Evolutionary conservation across 352 stramenopile genomes (phyloP).

Genomic region (Thraustotheca clavata): DNA sequence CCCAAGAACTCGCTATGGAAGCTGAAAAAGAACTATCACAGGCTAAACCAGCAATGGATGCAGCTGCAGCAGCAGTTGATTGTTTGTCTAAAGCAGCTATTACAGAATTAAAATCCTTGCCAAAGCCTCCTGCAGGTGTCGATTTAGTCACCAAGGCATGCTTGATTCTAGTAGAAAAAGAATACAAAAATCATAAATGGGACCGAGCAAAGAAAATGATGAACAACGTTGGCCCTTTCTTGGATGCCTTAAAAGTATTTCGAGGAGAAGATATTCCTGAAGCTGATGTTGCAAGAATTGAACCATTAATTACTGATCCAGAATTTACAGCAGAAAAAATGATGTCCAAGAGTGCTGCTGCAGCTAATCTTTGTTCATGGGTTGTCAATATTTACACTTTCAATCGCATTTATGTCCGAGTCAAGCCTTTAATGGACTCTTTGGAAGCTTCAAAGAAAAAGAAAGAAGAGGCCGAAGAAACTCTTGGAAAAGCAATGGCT

Average conservation of each 20-base stretch:
- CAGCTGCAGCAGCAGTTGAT: conserved; percentile 91
- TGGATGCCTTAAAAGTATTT: conserved; percentile 89
- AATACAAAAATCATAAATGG: conserved; percentile 99
- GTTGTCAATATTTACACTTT: conserved; percentile 98
- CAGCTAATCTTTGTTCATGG: conserved; percentile 96
- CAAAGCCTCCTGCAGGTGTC: conserved; percentile 91
- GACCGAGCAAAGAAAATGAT: conserved; percentile 99
- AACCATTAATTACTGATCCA: conserved; percentile 88
- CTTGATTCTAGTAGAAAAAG: conserved; percentile 95
- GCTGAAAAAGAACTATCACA: conserved; percentile 93
- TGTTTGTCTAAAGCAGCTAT: conserved; percentile 95
- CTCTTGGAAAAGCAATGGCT: conserved; percentile 85
- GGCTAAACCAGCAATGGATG: conserved; percentile 96
- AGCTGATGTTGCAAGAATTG: conserved; percentile 86
- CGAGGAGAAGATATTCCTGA: conserved; percentile 93
- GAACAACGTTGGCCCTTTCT: conserved; percentile 95
- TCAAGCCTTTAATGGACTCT: conserved; percentile 97
- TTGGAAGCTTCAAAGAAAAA: conserved; percentile 92
- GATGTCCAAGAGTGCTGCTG: conserved; percentile 93
- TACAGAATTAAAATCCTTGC: conserved; percentile 95
- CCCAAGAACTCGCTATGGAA: conserved; percentile 88
- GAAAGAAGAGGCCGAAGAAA: conserved; percentile 88
- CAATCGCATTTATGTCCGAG: conserved; percentile 98
- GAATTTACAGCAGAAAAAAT: conserved; percentile 96
- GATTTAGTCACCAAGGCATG: conserved; percentile 95